Base-by-base conservation (phyloP, 345 rosid genomes). In the Limnanthes douglasii region DNA sequence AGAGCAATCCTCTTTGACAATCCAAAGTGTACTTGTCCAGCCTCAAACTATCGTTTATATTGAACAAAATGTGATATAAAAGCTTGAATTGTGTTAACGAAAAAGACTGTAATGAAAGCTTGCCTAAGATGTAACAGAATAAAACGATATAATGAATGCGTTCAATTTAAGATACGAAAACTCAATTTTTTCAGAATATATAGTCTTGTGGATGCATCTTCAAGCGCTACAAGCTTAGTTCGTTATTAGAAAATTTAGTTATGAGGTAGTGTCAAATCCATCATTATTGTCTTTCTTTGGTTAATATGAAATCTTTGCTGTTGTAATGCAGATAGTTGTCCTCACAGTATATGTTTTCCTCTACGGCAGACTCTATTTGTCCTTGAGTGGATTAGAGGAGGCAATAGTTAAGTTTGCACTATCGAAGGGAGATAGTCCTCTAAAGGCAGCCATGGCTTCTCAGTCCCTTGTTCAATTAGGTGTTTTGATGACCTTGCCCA, bases 391-490 rank as follows among this genome's bases (percentile, higher is more conserved):
- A 59, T 50, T 90, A 53, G 98, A 90, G 55, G 66, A 56, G 43
- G 69, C 95, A 23, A 90, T 84, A 47, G 53, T 74, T 2, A 77
- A 65, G 67, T 56, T 33, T 41, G 86, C 95, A 46, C 51, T 46
- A 26, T 56, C 72, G 18, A 74, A 65, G 57, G 90, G 92, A 52
- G 55, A 90, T 31, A 70, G 58, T 53, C 59, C 94, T 1, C 66
- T 90, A 22, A 84, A 57, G 65, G 74, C 84, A 29, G 95, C 93
- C 26, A 74, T 90, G 95, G 95, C 86, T 10, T 78, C 95, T 37
- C 95, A 80, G 54, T 74, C 98, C 4, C 50, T 84, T 28, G 95
- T 90, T 35, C 98, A 90, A 45, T 52, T 90, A 31, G 98, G 98
- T 51, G 43, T 84, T 54, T 46, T 90, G 41, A 84, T 65, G 61